A percentile compares a stretch with the other conserved stretches of the same genome.
These are phyloP conservation scores for Blastobotrys mokoenaii DNA, from an alignment of 805 yeast species.

Conservation along the genomic window DNA sequence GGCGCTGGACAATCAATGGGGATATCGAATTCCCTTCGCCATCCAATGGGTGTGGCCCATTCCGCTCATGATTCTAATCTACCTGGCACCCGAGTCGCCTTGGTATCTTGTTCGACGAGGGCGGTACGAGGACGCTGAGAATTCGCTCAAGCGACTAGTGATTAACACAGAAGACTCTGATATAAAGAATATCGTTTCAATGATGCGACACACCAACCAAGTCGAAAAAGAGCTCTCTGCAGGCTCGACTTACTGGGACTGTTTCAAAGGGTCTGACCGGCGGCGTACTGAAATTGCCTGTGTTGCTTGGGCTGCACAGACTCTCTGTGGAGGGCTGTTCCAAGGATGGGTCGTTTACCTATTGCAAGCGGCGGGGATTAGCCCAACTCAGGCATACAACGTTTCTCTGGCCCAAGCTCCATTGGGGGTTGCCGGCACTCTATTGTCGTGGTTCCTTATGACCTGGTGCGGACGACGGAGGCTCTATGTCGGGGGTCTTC, in stretches of 20 bases:
- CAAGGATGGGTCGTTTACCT: conserved; percentile 13
- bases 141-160: conserved; percentile 30
- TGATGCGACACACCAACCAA: conserved; percentile 39
- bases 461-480: conserved; percentile 8
- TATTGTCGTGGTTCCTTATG: conserved; percentile 11
- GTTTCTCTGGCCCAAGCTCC: conserved; percentile 39
- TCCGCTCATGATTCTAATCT: conserved; percentile 32
- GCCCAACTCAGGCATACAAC: conserved; percentile 32
- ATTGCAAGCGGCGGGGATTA: conserved; percentile 19
- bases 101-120: conserved; percentile 45
- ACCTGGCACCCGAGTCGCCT: conserved; percentile 49
- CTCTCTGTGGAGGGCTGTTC: conserved; percentile 7
- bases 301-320: conserved; percentile 39
- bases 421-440: conserved; percentile 39
- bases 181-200: conserved; percentile 34
- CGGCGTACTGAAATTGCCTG: conserved; percentile 46
- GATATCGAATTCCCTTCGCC: conserved; percentile 48
- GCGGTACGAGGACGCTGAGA: conserved; percentile 35
- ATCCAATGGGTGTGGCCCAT: conserved; percentile 54
- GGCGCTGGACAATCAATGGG: conserved; percentile 25
- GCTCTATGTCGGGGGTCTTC: conserved; percentile 14
- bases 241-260: conserved; percentile 27
- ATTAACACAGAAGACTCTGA: conserved; percentile 28
- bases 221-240: conserved; percentile 18
- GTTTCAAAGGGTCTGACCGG: conserved; percentile 38